A percentile compares a stretch with the other conserved stretches of the same genome.
These are phyloP conservation scores for Geosmithia morbida DNA, from an alignment of 2,329 filamentous ascomycete species.

Conservation along the genomic window DNA sequence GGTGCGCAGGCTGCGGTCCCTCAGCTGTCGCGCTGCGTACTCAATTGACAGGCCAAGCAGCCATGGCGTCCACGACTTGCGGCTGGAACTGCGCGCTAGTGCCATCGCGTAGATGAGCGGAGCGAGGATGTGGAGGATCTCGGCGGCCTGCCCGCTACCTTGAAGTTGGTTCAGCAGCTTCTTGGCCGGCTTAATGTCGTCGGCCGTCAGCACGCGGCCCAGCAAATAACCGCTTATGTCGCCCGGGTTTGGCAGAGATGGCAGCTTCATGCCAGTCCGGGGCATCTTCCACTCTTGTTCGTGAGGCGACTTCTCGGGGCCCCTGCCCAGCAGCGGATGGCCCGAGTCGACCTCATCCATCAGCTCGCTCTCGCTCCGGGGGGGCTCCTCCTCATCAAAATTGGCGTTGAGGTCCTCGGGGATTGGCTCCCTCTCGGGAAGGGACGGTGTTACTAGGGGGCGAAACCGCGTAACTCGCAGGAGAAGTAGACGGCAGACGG, in stretches of 20 bases:
- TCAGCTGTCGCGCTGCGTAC: slow-evolving; percentile 74
- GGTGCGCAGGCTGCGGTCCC: slow-evolving; percentile 60
- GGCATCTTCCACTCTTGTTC: slow-evolving; percentile 76
- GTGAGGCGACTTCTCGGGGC: slow-evolving; percentile 20
- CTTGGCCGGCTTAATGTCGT: slow-evolving; percentile 89
- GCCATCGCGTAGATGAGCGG: slow-evolving; percentile 78
- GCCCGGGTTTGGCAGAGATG: slow-evolving; percentile 63
- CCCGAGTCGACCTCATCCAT: slow-evolving; percentile 22
- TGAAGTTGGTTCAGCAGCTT: slow-evolving; percentile 73
- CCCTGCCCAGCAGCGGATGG: not conserved
- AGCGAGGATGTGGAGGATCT: slow-evolving; percentile 81
- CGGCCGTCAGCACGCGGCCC: slow-evolving; percentile 80
- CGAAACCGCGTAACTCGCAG: slow-evolving; percentile 71
- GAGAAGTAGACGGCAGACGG: slow-evolving; percentile 66
- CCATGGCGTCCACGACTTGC: slow-evolving; percentile 85
- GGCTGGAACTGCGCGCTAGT: slow-evolving; percentile 57
- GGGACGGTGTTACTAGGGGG: slow-evolving; percentile 65
- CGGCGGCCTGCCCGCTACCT: slow-evolving; percentile 60
- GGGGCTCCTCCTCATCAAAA: slow-evolving; percentile 28
- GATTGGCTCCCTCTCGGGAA: slow-evolving; percentile 76
- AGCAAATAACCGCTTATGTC: slow-evolving; percentile 82
- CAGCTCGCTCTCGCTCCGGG: slow-evolving; percentile 24
- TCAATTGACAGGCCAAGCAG: slow-evolving; percentile 73
- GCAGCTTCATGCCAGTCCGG: slow-evolving; percentile 76
- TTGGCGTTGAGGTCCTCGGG: slow-evolving; percentile 35